Conservation (phyloP, 2,329 filamentous ascomycete genomes). For the Hymenoscyphus linearis region DNA sequence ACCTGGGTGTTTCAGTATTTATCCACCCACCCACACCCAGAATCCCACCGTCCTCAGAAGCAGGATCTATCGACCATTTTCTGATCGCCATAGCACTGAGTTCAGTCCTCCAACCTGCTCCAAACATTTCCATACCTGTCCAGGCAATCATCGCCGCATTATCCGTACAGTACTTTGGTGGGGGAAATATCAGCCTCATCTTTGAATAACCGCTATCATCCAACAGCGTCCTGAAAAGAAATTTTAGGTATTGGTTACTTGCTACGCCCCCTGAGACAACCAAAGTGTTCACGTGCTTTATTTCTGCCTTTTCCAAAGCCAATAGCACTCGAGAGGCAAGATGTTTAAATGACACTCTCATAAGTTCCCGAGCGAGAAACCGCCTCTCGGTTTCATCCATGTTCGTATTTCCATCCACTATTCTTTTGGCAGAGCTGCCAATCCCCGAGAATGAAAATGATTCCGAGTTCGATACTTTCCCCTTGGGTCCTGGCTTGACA, state of each 20-base stretch:
- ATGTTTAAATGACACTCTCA: constrained; percentile 85
- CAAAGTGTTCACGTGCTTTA: constrained; percentile 47
- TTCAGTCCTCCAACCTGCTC: constrained; percentile 64
- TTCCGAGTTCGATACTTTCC: constrained; percentile 26
- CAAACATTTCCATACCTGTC: constrained; percentile 88
- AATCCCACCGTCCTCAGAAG: constrained; percentile 58
- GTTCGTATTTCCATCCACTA: constrained; percentile 39
- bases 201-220: constrained; percentile 59
- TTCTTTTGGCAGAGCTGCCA: constrained; percentile 56
- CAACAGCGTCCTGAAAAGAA: constrained; percentile 54
- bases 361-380: constrained; percentile 64
- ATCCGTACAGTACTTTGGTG: constrained; percentile 75
- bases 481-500: constrained; percentile 48
- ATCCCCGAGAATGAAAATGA: constrained; percentile 72
- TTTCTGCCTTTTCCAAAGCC: constrained; percentile 45
- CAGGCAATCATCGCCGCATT: constrained; percentile 98
- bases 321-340: constrained; percentile 69
- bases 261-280: constrained; percentile 91
- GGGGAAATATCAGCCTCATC: constrained; percentile 67
- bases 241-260: constrained; percentile 71
- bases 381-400: constrained; percentile 57
- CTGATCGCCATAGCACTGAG: constrained; percentile 54
- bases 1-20: constrained; percentile 3
- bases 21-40: constrained; percentile 54
- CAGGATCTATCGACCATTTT: constrained; percentile 70